Evolutionary conservation across 129 eudicot species (phyloP).

Genomic region (Escallonia herrerae): DNA sequence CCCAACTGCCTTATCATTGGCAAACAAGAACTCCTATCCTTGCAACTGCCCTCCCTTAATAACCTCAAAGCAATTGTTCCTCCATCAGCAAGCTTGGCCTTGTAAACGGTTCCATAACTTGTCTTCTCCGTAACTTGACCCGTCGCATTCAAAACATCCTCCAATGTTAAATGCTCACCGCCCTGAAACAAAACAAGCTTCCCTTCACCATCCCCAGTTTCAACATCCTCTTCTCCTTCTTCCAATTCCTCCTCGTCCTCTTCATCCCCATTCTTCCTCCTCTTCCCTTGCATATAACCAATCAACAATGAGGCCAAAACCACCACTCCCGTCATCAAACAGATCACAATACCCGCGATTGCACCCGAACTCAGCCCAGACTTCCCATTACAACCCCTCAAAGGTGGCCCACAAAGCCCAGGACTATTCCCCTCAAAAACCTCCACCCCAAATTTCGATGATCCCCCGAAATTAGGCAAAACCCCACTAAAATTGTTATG

Average conservation of each 20-base stretch:
- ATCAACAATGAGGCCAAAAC: slow-evolving; percentile 67
- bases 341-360: slow-evolving; percentile 81
- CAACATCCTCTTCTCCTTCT: slow-evolving; percentile 38
- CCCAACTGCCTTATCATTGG: slow-evolving; percentile 79
- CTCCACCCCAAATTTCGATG: slow-evolving; percentile 53
- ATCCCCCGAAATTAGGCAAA: slow-evolving; percentile 55
- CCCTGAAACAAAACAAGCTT: slow-evolving; percentile 81
- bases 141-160: slow-evolving; percentile 89
- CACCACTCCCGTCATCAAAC: slow-evolving; percentile 69
- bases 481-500: slow-evolving; percentile 76
- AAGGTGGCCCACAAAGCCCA: slow-evolving; percentile 70
- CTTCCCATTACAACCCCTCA: slow-evolving; percentile 38
- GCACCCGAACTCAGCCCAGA: slow-evolving; percentile 78
- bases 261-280: slow-evolving; percentile 33
- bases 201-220: slow-evolving; percentile 59
- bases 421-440: slow-evolving; percentile 72
- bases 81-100: slow-evolving; percentile 87
- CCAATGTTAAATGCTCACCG: slow-evolving; percentile 86
- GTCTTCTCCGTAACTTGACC: slow-evolving; percentile 99
- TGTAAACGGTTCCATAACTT: slow-evolving; percentile 83
- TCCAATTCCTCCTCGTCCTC: slow-evolving; percentile 60
- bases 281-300: slow-evolving; percentile 82
- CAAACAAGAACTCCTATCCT: slow-evolving; percentile 61
- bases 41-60: slow-evolving; percentile 86
- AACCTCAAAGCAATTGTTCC: slow-evolving; percentile 88